Base-by-base conservation (phyloP, 768 basidiomycete species). In the Podaxis sp. region DNA sequence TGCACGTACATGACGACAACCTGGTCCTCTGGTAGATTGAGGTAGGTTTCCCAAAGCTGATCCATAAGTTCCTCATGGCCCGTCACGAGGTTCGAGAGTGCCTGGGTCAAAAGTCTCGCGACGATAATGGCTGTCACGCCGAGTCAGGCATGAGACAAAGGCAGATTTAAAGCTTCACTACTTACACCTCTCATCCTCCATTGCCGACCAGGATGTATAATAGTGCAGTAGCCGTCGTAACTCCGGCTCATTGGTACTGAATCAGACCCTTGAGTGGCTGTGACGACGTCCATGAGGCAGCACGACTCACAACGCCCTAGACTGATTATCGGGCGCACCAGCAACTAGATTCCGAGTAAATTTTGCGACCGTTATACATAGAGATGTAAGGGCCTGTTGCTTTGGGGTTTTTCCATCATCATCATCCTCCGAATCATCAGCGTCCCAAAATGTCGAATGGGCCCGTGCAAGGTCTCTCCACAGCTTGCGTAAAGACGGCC, bases 321-420 rank as follows among this genome's bases (percentile, higher is more conserved):
- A 69, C 71, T 97, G 95, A 74, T 93, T 93, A n/a, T 72, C 71
- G 7, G 85, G 80, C 15, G 87, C 82, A 5, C 87, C 91, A 9
- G 93, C 93, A 37, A 92, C 86, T 9, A 95, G 74, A 71, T 97
- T 96, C 63, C 95, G 83, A 13, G 91, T 93, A 69, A 96, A 88
- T 68, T 85, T 89, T 7, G 87, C 89, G 22, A 93, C 68, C 66
- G 77, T 79, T n/a, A 74, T 75, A 63, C 81, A 80, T 11, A 86
- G 71, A 0, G 67, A 65, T 54, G 76, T 77, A 6, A 82, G 77
- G 27, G 70, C 66, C 11, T 70, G 64, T 59, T 79, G 72, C 54
- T 77, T 71, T 57, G 68, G 70, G 57, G 69, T 67, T 61, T 71
- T 66, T 40, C 54, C 61, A 19, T 63, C 67, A 13, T 66, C 72